phyloP scores from a whole-genome alignment of 202 grass and related monocot species.

The Setaria viridis region DNA sequence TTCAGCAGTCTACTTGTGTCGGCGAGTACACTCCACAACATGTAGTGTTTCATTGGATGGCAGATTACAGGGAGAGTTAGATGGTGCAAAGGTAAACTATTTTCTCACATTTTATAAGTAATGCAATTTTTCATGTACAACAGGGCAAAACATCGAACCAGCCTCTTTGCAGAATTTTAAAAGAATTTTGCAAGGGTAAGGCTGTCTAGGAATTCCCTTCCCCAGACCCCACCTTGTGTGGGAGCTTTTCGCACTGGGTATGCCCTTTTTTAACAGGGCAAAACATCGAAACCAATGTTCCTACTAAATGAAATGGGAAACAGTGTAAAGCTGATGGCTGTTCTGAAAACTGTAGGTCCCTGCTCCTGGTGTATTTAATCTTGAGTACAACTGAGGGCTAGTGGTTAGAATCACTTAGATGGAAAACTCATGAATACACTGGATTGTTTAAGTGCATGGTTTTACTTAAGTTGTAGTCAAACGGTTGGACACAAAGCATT shows the following conservation, averaged over 20 bases:
- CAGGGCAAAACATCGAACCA: neutral
- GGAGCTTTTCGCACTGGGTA: too few relatives aligned
- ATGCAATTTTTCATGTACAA: neutral
- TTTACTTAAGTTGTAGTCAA: neutral
- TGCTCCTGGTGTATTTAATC: slow-evolving; percentile 4
- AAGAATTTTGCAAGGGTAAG: too few relatives aligned
- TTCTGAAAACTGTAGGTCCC: neutral
- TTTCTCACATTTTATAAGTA: neutral
- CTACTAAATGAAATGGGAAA: neutral
- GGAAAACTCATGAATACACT: neutral
- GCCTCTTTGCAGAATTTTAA: too few relatives aligned
- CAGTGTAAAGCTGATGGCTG: neutral
- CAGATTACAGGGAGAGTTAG: slow-evolving; percentile 25
- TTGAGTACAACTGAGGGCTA: neutral
- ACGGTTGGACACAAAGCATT: neutral
- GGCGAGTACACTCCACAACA: slow-evolving; percentile 8
- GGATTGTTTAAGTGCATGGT: neutral
- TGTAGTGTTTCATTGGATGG: slow-evolving; percentile 22
- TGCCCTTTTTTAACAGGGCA: too few relatives aligned
- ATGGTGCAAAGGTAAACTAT: slow-evolving; percentile 41
- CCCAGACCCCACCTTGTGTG: too few relatives aligned
- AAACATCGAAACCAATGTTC: neutral
- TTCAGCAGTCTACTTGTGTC: slow-evolving; percentile 26
- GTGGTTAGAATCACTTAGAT: neutral
- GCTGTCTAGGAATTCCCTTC: too few relatives aligned